These are phyloP conservation scores for Cydonia oblonga DNA, from an alignment of 331 rosid genomes.

Conservation along the genomic window DNA sequence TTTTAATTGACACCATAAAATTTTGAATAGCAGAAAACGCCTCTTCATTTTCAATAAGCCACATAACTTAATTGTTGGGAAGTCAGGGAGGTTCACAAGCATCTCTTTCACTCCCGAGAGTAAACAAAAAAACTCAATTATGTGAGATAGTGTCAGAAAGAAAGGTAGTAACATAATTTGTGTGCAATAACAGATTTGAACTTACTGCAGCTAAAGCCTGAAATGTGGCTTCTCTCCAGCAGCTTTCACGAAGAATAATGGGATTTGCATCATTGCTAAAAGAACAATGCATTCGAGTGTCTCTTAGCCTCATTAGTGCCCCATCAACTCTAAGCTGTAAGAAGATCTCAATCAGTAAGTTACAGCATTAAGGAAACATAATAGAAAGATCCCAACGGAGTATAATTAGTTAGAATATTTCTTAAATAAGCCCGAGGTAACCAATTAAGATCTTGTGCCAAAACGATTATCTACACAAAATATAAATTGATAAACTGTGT, in stretches of 20 bases:
- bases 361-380: not conserved
- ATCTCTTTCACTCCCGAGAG: not conserved
- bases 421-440: not conserved
- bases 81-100: not conserved
- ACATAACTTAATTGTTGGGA: not conserved
- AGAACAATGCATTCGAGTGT: conserved; percentile 85
- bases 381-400: not conserved
- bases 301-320: conserved; percentile 83
- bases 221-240: conserved; percentile 96
- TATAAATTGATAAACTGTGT: not conserved
- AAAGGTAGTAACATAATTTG: not conserved
- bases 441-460: not conserved
- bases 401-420: not conserved
- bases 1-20: not conserved
- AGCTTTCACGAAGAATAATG: conserved; percentile 69
- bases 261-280: conserved; percentile 49
- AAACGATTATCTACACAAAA: not conserved
- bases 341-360: conserved; percentile 12
- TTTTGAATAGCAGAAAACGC: not conserved
- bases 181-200: conserved; percentile 7
- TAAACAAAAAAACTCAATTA: not conserved
- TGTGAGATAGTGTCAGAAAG: not conserved
- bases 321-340: conserved; percentile 97
- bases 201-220: conserved; percentile 74
- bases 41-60: not conserved